These are phyloP conservation scores for Candida peoriensis DNA, from an alignment of 805 yeast genomes.

Conservation along the genomic window DNA sequence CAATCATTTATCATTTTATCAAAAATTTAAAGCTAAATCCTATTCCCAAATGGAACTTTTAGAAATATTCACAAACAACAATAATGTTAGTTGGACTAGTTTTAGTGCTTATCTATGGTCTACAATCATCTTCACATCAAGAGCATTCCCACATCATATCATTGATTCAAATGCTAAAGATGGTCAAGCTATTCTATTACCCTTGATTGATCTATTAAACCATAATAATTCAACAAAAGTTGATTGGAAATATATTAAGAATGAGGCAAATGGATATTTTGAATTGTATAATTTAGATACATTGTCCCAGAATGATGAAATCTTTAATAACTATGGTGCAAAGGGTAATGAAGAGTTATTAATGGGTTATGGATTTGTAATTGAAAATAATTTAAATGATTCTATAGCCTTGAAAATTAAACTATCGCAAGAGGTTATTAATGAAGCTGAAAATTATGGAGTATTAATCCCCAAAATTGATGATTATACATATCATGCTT, in stretches of 20 bases:
- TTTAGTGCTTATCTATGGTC: constrained; percentile 76
- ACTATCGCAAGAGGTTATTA: constrained; percentile 26
- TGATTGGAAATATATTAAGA: constrained; percentile 46
- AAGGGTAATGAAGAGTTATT: constrained; percentile 86
- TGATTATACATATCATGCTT: constrained; percentile 38
- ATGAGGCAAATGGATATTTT: constrained; percentile 13
- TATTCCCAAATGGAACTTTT: constrained; percentile 16
- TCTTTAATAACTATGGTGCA: constrained; percentile 82
- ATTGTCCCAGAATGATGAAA: constrained; percentile 32
- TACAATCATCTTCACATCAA: constrained; percentile 59
- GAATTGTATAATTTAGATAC: constrained; percentile 15
- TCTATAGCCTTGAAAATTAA: constrained; percentile 59
- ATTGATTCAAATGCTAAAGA: constrained; percentile 30
- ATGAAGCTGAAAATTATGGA: constrained; percentile 31
- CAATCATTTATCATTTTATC: constrained; percentile 17
- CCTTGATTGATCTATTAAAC: constrained; percentile 73
- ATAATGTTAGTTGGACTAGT: constrained; percentile 47
- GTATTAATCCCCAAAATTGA: constrained; percentile 33
- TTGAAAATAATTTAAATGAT: constrained; percentile 50
- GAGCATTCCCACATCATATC: constrained; percentile 70
- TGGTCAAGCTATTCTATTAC: constrained; percentile 61
- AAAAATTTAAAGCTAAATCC: constrained; percentile 12
- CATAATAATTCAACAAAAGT: constrained; percentile 62
- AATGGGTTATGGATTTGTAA: constrained; percentile 72
- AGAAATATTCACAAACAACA: no score